These are phyloP conservation scores for Flaveria robusta DNA, from an alignment of 129 eudicot genomes.

Conservation along the genomic window DNA sequence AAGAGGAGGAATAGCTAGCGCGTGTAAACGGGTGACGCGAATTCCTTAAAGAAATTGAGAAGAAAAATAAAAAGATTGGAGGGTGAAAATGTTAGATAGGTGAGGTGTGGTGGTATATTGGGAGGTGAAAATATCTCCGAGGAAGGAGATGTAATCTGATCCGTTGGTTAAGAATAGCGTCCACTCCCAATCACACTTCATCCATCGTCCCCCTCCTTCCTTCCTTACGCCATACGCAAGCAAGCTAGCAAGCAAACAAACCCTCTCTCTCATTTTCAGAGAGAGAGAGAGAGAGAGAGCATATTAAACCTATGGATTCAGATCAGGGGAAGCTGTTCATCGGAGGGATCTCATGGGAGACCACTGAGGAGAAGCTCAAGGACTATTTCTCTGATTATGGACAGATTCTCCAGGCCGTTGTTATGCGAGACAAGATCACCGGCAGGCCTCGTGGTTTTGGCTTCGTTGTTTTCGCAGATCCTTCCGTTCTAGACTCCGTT, in stretches of 20 bases:
- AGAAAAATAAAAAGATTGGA: too few species aligned
- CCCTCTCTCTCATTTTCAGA: constrained; percentile 7
- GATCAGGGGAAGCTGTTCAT: constrained; percentile 88
- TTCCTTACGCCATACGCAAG: constrained; percentile 22
- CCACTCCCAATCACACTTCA: background rate
- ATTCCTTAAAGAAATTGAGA: too few species aligned
- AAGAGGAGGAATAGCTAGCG: too few species aligned
- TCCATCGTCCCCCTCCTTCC: constrained; percentile 22
- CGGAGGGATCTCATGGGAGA: constrained; percentile 91
- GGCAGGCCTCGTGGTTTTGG: constrained; percentile 92
- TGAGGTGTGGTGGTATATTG: background rate
- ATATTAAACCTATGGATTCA: too few species aligned
- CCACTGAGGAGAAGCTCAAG: constrained; percentile 67
- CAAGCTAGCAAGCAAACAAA: constrained; percentile 7
- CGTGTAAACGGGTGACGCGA: too few species aligned
- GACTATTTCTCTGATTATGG: constrained; percentile 76
- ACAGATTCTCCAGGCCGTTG: constrained; percentile 59
- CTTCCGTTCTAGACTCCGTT: constrained; percentile 64
- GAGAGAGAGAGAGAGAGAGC: constrained; percentile 5
- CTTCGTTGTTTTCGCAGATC: constrained; percentile 84
- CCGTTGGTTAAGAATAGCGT: constrained; percentile 39
- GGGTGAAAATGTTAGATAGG: background rate
- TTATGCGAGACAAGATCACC: constrained; percentile 76
- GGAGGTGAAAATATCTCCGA: too few species aligned
- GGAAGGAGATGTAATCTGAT: constrained; percentile 29